Conservation (phyloP, 23 red algal genomes). For the Agarophyton chilense region DNA sequence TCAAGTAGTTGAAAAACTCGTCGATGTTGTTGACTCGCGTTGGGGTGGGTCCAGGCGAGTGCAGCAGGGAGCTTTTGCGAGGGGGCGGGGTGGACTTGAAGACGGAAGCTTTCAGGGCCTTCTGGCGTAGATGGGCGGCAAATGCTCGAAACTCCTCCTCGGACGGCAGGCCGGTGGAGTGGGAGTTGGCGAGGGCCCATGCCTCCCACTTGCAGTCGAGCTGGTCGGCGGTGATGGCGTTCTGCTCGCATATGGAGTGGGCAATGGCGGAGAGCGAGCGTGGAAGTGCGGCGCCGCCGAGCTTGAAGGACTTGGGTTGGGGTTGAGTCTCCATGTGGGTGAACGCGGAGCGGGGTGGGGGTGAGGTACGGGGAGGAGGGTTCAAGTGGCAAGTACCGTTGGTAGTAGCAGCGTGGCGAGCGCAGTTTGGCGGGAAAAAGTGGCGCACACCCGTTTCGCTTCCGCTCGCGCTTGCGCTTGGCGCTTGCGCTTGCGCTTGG, state of each 20-base stretch:
- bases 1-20: slow-evolving; percentile 56
- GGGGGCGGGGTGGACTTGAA: background rate
- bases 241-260: slow-evolving; percentile 7
- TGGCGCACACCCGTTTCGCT: too few species aligned
- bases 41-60: slow-evolving; percentile 34
- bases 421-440: slow-evolving; percentile 11
- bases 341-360: background rate
- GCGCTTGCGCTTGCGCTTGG: too few species aligned
- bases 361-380: background rate
- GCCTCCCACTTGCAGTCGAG: slow-evolving; percentile 68
- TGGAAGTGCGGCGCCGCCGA: background rate
- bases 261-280: background rate
- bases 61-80: background rate
- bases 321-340: background rate
- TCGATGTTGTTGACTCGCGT: slow-evolving; percentile 4
- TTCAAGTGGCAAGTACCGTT: too few species aligned
- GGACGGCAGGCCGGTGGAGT: slow-evolving; percentile 13
- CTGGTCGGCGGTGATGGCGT: slow-evolving; percentile 21
- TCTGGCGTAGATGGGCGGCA: slow-evolving; percentile 11
- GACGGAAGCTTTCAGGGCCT: background rate
- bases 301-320: background rate
- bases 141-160: slow-evolving; percentile 14
- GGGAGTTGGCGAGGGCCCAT: slow-evolving; percentile 47
- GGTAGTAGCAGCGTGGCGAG: too few species aligned
- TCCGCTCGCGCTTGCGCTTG: too few species aligned